phyloP scores from a whole-genome alignment of 768 basidiomycete species.

The Termitomyces eurrhizus region DNA sequence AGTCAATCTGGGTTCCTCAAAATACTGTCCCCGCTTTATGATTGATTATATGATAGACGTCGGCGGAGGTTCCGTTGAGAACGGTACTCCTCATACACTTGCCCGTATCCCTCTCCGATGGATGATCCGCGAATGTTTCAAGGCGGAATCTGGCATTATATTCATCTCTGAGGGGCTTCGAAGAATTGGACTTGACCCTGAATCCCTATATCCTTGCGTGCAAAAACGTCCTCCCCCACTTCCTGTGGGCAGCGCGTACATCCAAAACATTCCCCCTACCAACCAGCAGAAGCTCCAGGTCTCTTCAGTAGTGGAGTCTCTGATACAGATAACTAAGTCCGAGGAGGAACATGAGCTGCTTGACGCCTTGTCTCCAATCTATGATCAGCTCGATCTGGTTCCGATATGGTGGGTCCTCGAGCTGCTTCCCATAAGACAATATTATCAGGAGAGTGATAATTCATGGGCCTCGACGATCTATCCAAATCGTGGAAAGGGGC shows the following conservation, averaged over 20 bases:
- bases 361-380: slow-evolving; percentile 53
- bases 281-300: too few species aligned
- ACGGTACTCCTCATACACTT: slow-evolving; percentile 43
- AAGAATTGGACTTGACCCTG: slow-evolving; percentile 36
- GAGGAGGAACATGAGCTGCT: slow-evolving; percentile 64
- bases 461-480: too few species aligned
- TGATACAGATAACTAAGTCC: slow-evolving; percentile 12
- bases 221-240: slow-evolving; percentile 25
- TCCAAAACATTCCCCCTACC: too few species aligned
- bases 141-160: slow-evolving; percentile 54
- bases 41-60: too few species aligned
- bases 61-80: slow-evolving; percentile 10
- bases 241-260: too few species aligned
- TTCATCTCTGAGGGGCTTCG: slow-evolving; percentile 46
- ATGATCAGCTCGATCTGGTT: slow-evolving; percentile 52
- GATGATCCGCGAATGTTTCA: slow-evolving; percentile 75
- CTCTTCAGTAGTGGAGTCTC: background rate
- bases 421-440: slow-evolving; percentile 38
- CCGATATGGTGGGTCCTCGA: slow-evolving; percentile 70
- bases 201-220: slow-evolving; percentile 35
- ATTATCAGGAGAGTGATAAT: slow-evolving; percentile 31
- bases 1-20: too few species aligned
- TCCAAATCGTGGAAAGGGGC: too few species aligned
- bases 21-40: too few species aligned
- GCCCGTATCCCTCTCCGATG: slow-evolving; percentile 56